Evolutionary conservation across 352 stramenopile species (phyloP).

Genomic region (Globisporangium irregulare): DNA sequence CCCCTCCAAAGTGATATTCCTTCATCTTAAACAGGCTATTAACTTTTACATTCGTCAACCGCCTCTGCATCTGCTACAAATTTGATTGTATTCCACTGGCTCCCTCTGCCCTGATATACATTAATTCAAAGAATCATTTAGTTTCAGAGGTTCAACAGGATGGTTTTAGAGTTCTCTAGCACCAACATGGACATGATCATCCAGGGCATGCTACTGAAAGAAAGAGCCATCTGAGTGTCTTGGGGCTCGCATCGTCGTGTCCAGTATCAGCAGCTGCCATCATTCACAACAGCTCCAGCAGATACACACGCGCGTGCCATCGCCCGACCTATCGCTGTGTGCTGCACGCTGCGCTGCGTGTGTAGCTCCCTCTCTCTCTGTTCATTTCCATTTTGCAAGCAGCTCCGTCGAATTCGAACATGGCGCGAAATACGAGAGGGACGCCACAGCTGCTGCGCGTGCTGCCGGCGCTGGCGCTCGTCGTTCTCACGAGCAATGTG

Average conservation of each 20-base stretch:
- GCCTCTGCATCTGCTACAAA: background rate
- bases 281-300: background rate
- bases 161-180: constrained; percentile 8
- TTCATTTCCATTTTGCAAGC: constrained; percentile 3
- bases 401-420: background rate
- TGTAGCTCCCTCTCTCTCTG: background rate
- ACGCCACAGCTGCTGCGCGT: background rate
- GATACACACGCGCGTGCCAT: background rate
- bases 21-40: constrained; percentile 4
- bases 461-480: constrained; percentile 6
- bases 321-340: background rate
- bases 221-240: background rate
- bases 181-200: constrained; percentile 1
- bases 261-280: background rate
- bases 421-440: background rate
- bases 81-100: background rate
- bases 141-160: background rate
- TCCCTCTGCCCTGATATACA: background rate
- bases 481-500: background rate
- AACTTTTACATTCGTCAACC: background rate
- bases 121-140: background rate
- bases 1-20: background rate
- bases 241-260: background rate
- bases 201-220: background rate
- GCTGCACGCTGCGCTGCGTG: background rate